Evolutionary conservation across 2,329 filamentous ascomycete species (phyloP), one percentile per base, ranked within the genome.

Genomic region (Cryphonectria japonica): DNA sequence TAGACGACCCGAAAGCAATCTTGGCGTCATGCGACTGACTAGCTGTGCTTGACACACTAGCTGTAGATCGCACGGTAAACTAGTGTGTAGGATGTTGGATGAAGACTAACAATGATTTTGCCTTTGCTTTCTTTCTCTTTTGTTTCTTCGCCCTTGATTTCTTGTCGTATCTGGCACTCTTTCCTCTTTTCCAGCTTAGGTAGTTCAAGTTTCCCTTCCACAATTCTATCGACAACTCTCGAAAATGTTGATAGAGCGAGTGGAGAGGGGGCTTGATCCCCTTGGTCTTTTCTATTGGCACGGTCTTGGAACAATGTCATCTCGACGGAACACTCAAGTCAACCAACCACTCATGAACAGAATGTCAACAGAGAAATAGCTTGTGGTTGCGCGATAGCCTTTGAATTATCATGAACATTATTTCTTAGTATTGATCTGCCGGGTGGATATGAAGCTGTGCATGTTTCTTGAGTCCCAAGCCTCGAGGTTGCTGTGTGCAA

Each of bases 331-430:
- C 34, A 39, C 32, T 39, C 37, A 39, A 61, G 34, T 61, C 32
- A 13, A 46, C 14, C 66, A 67, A 41, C 57, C 26, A 62, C 63
- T 50, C 65, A 70, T 46, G 34, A 70, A 72, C 71, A 72, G 71
- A 72, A 72, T 72, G 71, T 70, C 69, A 68, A 59, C 64, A 67
- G 4, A n/a, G 37, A 60, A 67, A 50, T 67, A 67, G 52, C 16
- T 26, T 60, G 46, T 43, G 52, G 26, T 60, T 60, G n/a, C 19
- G 43, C 57, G 32, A 63, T 63, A n/a, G 34, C 34, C 37, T 63
- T 63, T 67, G 54, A 67, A 61, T 60, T 67, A 34, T 41, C n/a
- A 59, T 29, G 32, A 26, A 63, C 13, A n/a, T 46, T 16, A n/a
- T 37, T 32, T 63, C 19, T 11, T 63, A n/a, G 14, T 16, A 29